Conservation (phyloP, 2,329 filamentous ascomycete genomes). For the Verticillium zaregamsianum region DNA sequence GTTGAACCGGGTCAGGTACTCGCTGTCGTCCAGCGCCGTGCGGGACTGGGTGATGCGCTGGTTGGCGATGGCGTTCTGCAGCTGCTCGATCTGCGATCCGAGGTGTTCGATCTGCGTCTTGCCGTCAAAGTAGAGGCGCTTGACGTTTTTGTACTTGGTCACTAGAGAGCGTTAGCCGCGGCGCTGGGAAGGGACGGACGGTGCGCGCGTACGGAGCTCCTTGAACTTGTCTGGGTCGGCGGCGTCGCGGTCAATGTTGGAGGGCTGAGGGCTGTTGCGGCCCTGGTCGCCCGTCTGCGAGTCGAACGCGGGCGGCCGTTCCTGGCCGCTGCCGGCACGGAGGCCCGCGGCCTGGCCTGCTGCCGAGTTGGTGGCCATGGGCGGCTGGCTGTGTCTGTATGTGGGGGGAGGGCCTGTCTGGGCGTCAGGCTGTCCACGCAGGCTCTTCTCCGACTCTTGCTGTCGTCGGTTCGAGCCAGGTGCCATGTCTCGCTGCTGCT, state of each 20-base stretch:
- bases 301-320: conserved; percentile 39
- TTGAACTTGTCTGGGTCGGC: conserved; percentile 53
- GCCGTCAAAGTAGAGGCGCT: conserved; percentile 95
- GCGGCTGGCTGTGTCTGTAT: conserved; percentile 46
- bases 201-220: conserved; percentile 44
- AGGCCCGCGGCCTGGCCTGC: conserved; percentile 31
- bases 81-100: conserved; percentile 80
- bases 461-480: conserved; percentile 41
- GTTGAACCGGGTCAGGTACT: conserved; percentile 86
- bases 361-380: conserved; percentile 30
- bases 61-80: conserved; percentile 96
- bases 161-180: conserved; percentile 46
- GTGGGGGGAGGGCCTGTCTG: conserved; percentile 43
- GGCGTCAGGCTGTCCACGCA: conserved; percentile 37
- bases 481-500: conserved; percentile 35
- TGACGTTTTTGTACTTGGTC: conserved; percentile 96
- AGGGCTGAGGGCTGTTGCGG: conserved; percentile 53
- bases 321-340: conserved; percentile 32
- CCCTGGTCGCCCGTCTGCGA: conserved; percentile 35
- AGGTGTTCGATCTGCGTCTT: conserved; percentile 88
- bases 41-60: conserved; percentile 92
- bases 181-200: not conserved
- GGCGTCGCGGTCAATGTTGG: conserved; percentile 34
- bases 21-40: conserved; percentile 90
- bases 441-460: conserved; percentile 44